Evolutionary conservation across 2,329 filamentous ascomycete species (phyloP), one percentile per base, ranked within the genome.

Genomic region (Colletotrichum sublineola): DNA sequence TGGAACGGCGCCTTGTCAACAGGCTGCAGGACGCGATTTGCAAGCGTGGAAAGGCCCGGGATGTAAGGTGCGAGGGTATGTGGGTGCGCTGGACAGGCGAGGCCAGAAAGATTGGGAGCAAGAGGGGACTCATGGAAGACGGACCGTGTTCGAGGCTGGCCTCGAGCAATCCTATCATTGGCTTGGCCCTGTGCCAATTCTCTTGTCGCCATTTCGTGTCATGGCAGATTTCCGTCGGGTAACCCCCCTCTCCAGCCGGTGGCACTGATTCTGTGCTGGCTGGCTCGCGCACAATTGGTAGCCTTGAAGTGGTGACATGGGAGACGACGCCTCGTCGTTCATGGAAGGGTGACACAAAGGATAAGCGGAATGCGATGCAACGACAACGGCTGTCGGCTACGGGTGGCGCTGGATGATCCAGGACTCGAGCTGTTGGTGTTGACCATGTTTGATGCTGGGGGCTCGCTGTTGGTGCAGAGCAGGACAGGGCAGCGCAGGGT

Each of bases 121-220:
- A 62, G 50, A 29, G 46, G 29, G 24, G 20, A 36, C 15, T 63
- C 46, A 2, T 42, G 24, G 48, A n/a, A 38, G 53, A 66, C 29
- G 62, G 67, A 33, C 55, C 38, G 50, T 20, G 67, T 58, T 72
- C 69, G 66, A 72, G 66, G 66, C 69, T 72, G 53, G 58, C n/a
- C 36, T 55, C 33, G 69, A 50, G 66, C 38, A 46, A 55, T 58
- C 50, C 55, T 60, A 50, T 61, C 60, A 70, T 69, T 69, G 66
- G 53, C 70, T 56, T 70, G 70, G 70, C 66, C 56, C 46, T 68
- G 48, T 53, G 60, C 64, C 58, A 55, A 69, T 18, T 15, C 38
- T 63, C 38, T 69, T 62, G 63, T 63, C 61, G 61, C 63, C 53
- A 20, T 66, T 48, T 46, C 36, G 12, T 53, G 20, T 7, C 31